Evolutionary conservation across 2,329 filamentous ascomycete genomes (phyloP).

Genomic region (Drechslera avenae): DNA sequence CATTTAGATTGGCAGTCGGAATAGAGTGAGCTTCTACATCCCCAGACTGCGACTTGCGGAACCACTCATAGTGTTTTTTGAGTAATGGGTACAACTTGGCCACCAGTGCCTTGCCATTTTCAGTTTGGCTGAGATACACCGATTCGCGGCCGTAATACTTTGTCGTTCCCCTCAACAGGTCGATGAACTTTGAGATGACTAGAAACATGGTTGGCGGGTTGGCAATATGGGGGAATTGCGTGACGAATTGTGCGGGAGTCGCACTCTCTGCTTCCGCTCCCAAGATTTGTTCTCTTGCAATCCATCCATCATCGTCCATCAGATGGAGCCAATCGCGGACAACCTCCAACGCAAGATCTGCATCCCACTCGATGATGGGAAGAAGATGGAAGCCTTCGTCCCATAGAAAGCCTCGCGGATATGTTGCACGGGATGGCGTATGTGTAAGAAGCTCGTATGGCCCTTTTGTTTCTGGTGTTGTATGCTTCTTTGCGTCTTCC

Average conservation of each 20-base stretch:
- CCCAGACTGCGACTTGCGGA: constrained; percentile 84
- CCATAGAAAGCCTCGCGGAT: constrained; percentile 94
- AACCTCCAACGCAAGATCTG: constrained; percentile 82
- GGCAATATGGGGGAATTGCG: constrained; percentile 94
- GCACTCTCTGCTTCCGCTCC: constrained; percentile 88
- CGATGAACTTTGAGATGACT: constrained; percentile 78
- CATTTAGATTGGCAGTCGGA: constrained; percentile 57
- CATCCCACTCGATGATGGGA: constrained; percentile 88
- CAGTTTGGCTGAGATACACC: constrained; percentile 63
- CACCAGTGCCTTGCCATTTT: constrained; percentile 73
- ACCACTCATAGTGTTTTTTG: constrained; percentile 89
- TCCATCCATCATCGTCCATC: constrained; percentile 97
- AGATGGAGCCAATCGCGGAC: constrained; percentile 91
- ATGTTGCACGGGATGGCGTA: constrained; percentile 88
- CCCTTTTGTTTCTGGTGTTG: constrained; percentile 71
- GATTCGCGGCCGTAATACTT: constrained; percentile 61
- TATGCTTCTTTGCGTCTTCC: constrained; percentile 72
- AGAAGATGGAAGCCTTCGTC: constrained; percentile 95
- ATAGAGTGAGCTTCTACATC: constrained; percentile 55
- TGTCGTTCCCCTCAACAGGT: constrained; percentile 48
- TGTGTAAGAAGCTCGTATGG: constrained; percentile 87
- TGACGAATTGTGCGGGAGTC: constrained; percentile 85
- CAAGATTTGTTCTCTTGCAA: constrained; percentile 90
- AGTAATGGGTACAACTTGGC: constrained; percentile 82
- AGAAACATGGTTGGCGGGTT: constrained; percentile 95